Percentiles rank a stretch among this genome's conserved stretches.
Conservation (phyloP, 352 stramenopile genomes). For the Phytophthora sansomeana region DNA sequence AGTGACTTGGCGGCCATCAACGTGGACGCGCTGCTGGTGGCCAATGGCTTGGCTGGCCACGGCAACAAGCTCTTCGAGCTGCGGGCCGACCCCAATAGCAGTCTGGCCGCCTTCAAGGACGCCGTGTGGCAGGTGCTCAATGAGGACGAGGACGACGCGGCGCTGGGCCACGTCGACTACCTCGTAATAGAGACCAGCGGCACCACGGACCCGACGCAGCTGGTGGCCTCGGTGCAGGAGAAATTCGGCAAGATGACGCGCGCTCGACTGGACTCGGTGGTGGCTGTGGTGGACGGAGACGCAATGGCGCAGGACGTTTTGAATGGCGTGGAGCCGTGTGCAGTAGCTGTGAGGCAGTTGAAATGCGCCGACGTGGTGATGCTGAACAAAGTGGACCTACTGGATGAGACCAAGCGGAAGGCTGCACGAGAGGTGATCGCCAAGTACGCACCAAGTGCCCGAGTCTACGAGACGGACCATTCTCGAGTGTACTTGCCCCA, state of each 20-base stretch:
- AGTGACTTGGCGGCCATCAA: slow-evolving; percentile 78
- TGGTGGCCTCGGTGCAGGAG: slow-evolving; percentile 72
- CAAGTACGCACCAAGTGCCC: slow-evolving; percentile 55
- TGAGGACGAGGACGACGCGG: slow-evolving; percentile 28
- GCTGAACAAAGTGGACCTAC: slow-evolving; percentile 85
- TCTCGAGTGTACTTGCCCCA: slow-evolving; percentile 70
- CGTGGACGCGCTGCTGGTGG: slow-evolving; percentile 72
- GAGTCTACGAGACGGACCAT: slow-evolving; percentile 78
- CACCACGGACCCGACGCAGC: slow-evolving; percentile 72
- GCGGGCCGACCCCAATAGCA: slow-evolving; percentile 28
- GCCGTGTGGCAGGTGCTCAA: slow-evolving; percentile 67
- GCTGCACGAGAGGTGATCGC: slow-evolving; percentile 43
- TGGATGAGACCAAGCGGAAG: slow-evolving; percentile 42
- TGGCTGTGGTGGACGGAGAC: slow-evolving; percentile 81
- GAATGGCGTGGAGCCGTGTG: slow-evolving; percentile 35
- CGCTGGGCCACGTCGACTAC: slow-evolving; percentile 75
- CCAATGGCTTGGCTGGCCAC: slow-evolving; percentile 35
- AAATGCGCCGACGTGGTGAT: slow-evolving; percentile 77
- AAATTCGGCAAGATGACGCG: slow-evolving; percentile 85
- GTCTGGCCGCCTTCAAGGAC: slow-evolving; percentile 69
- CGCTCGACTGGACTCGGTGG: slow-evolving; percentile 80
- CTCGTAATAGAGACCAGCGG: slow-evolving; percentile 81
- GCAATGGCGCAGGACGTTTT: slow-evolving; percentile 57
- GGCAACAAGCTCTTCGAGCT: slow-evolving; percentile 46
- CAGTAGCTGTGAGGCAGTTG: slow-evolving; percentile 68